phyloP scores from a whole-genome alignment of 2,329 filamentous ascomycete species.

The Aspergillus nomiae region DNA sequence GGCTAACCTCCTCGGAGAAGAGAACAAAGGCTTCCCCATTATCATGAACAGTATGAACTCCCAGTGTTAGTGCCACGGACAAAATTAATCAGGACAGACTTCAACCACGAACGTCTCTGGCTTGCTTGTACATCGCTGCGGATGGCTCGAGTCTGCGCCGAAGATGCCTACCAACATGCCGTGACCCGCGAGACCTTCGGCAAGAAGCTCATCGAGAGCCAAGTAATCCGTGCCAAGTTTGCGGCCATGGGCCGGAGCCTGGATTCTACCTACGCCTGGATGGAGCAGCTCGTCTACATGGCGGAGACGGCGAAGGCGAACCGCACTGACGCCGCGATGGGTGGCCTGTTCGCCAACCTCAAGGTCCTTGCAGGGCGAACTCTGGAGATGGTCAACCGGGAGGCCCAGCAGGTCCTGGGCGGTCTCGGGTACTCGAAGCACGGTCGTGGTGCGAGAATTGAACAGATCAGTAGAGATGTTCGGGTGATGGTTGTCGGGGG shows the following conservation, averaged over 20 bases:
- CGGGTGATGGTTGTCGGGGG: slow-evolving; percentile 57
- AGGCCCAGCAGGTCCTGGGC: slow-evolving; percentile 59
- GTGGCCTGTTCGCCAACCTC: slow-evolving; percentile 25
- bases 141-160: slow-evolving; percentile 58
- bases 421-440: slow-evolving; percentile 55
- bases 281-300: slow-evolving; percentile 60
- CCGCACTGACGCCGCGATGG: slow-evolving; percentile 20
- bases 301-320: slow-evolving; percentile 23
- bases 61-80: not conserved
- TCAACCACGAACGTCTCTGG: slow-evolving; percentile 62
- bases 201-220: slow-evolving; percentile 56
- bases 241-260: slow-evolving; percentile 56
- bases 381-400: slow-evolving; percentile 53
- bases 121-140: slow-evolving; percentile 60
- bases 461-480: slow-evolving; percentile 58
- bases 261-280: slow-evolving; percentile 60
- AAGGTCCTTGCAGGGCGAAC: slow-evolving; percentile 56
- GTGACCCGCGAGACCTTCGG: slow-evolving; percentile 59
- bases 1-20: slow-evolving; percentile 71
- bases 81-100: slow-evolving; percentile 38
- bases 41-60: slow-evolving; percentile 62
- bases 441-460: slow-evolving; percentile 51
- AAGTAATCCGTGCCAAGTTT: slow-evolving; percentile 60
- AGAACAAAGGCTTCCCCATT: slow-evolving; percentile 79
- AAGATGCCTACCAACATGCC: slow-evolving; percentile 56